These are phyloP conservation scores for Rhizopogon roseolus DNA, from an alignment of 768 basidiomycete genomes.

Conservation along the genomic window DNA sequence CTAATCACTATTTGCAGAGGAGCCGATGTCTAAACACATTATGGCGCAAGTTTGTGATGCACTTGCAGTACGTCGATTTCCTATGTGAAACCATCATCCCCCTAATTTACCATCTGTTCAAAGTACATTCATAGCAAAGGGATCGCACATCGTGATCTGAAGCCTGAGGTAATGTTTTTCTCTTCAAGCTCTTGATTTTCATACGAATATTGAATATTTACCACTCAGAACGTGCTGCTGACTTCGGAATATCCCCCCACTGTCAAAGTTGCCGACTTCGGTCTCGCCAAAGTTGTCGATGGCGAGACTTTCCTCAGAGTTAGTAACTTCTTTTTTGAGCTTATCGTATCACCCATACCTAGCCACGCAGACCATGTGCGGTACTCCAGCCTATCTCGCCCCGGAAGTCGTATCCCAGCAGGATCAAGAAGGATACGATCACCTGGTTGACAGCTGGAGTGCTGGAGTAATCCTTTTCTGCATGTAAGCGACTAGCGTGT, in stretches of 20 bases:
- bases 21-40: constrained; percentile 59
- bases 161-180: constrained; percentile 59
- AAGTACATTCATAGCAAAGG: constrained; percentile 69
- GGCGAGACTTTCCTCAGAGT: constrained; percentile 74
- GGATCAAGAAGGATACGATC: constrained; percentile 70
- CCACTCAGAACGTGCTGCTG: constrained; percentile 71
- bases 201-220: background rate
- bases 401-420: constrained; percentile 80
- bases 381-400: constrained; percentile 91
- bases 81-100: background rate
- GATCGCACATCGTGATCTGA: constrained; percentile 90
- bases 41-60: constrained; percentile 84
- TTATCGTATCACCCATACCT: background rate
- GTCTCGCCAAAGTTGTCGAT: constrained; percentile 89
- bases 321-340: constrained; percentile 15
- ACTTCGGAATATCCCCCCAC: constrained; percentile 62
- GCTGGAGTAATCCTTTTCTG: constrained; percentile 92
- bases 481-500: constrained; percentile 50
- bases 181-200: constrained; percentile 1
- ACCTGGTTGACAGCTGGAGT: constrained; percentile 93
- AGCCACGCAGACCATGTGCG: constrained; percentile 77
- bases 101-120: constrained; percentile 3
- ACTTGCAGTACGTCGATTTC: constrained; percentile 45
- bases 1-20: constrained; percentile 25
- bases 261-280: constrained; percentile 94